These are phyloP conservation scores for Boletales sp. DNA, from an alignment of 768 basidiomycete species.

Conservation along the genomic window DNA sequence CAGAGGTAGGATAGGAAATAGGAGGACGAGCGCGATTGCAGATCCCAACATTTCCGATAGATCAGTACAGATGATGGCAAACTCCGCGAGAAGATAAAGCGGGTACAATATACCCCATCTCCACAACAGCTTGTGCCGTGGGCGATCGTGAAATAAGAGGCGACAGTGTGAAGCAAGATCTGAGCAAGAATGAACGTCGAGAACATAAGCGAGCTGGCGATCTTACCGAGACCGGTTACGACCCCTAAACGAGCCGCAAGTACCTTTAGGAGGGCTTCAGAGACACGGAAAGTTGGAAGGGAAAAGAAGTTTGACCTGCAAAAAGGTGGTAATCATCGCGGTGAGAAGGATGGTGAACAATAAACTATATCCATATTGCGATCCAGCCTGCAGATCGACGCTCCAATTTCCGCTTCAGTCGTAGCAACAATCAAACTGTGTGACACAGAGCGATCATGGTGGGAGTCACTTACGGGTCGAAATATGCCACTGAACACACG, in stretches of 20 bases:
- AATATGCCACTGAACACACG: constrained; percentile 85
- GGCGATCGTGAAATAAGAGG: constrained; percentile 60
- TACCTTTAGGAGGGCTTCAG: not conserved
- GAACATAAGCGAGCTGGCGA: not conserved
- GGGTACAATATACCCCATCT: constrained; percentile 64
- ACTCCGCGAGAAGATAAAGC: constrained; percentile 59
- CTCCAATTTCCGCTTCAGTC: constrained; percentile 76
- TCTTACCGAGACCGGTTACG: constrained; percentile 72
- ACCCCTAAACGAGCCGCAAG: constrained; percentile 77
- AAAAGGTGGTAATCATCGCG: constrained; percentile 75
- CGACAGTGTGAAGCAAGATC: constrained; percentile 64
- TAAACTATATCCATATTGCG: constrained; percentile 78
- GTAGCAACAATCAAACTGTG: not conserved
- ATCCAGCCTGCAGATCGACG: constrained; percentile 86
- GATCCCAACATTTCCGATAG: constrained; percentile 79
- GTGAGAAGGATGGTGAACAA: constrained; percentile 83
- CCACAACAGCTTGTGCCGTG: constrained; percentile 51
- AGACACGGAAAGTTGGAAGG: not conserved
- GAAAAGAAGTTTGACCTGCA: constrained; percentile 49
- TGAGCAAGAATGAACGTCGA: constrained; percentile 24
- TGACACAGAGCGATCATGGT: not conserved
- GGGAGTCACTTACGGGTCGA: constrained; percentile 65
- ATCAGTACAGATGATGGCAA: constrained; percentile 75
- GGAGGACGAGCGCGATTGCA: constrained; percentile 74
- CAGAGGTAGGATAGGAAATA: constrained; percentile 64